Conservation (phyloP, 1,284 basidiomycete species). For the Trichosporon ovoides region DNA sequence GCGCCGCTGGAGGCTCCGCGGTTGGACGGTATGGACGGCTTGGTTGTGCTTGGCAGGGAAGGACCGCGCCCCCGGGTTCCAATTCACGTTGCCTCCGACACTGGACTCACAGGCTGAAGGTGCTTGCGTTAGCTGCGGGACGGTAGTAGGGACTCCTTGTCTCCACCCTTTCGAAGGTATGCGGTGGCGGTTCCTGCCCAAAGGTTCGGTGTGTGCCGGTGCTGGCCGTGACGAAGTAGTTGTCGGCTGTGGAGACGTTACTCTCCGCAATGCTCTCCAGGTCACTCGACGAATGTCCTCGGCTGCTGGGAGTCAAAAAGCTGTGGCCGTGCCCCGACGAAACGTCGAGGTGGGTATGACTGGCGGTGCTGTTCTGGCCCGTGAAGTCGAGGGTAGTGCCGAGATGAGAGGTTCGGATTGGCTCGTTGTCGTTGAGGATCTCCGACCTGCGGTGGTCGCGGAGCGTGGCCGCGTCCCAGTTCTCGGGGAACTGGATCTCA, state of each 20-base stretch:
- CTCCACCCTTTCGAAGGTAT: background rate
- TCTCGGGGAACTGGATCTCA: background rate
- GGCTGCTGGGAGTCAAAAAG: background rate
- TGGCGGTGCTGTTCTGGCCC: background rate
- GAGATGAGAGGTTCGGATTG: background rate
- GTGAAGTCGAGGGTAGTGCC: background rate
- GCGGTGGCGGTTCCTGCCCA: background rate
- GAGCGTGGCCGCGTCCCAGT: background rate
- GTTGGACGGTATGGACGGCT: too few species aligned
- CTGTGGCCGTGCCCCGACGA: background rate
- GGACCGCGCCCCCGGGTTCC: too few species aligned
- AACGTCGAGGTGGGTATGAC: background rate
- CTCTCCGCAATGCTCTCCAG: background rate
- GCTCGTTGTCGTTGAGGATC: background rate
- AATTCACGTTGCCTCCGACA: too few species aligned
- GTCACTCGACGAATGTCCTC: background rate
- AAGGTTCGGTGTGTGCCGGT: background rate
- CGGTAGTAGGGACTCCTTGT: background rate
- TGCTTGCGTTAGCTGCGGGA: background rate
- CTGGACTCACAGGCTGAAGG: background rate
- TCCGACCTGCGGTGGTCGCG: background rate
- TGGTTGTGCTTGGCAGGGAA: too few species aligned
- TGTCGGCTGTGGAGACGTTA: background rate
- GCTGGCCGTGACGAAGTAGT: background rate
- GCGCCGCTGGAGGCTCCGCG: too few species aligned